phyloP scores from a whole-genome alignment of 352 stramenopile genomes.

The Phytophthora fragariaefolia region DNA sequence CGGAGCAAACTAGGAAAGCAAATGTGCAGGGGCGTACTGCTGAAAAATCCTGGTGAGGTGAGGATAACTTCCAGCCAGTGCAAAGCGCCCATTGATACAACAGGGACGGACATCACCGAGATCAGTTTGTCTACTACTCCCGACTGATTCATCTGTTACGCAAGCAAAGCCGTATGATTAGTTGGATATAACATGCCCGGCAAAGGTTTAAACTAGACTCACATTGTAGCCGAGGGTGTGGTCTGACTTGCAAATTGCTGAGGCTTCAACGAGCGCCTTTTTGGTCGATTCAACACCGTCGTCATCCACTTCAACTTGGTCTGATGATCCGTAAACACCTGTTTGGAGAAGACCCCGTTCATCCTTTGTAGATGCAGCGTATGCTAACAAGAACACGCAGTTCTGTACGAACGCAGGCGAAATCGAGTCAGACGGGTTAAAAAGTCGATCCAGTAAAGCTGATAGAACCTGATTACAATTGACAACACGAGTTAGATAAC shows the following conservation, averaged over 20 bases:
- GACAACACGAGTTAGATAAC: conserved; percentile 8
- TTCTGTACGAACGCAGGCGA: conserved; percentile 64
- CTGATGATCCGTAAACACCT: conserved; percentile 22
- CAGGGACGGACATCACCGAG: conserved; percentile 77
- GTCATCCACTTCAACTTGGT: conserved; percentile 52
- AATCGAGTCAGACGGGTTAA: conserved; percentile 76
- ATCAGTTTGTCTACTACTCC: conserved; percentile 84
- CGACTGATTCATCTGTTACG: conserved; percentile 82
- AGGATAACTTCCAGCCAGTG: conserved; percentile 87
- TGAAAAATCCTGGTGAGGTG: conserved; percentile 76
- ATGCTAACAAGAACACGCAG: conserved; percentile 77
- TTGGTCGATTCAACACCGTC: conserved; percentile 71
- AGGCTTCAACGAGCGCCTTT: conserved; percentile 73
- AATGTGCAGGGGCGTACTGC: conserved; percentile 85
- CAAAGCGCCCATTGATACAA: conserved; percentile 87
- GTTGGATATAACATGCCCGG: neutral
- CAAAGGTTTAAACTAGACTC: conserved; percentile 15
- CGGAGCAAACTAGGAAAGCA: conserved; percentile 84
- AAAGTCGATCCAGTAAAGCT: conserved; percentile 80
- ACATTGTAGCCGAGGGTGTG: conserved; percentile 90
- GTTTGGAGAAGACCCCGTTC: conserved; percentile 78
- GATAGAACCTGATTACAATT: conserved; percentile 64
- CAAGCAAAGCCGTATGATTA: neutral
- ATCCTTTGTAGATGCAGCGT: conserved; percentile 78
- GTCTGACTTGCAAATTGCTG: conserved; percentile 82